phyloP scores from a whole-genome alignment of 1,139 yeast species.

The Yamadazyma friedrichii region DNA sequence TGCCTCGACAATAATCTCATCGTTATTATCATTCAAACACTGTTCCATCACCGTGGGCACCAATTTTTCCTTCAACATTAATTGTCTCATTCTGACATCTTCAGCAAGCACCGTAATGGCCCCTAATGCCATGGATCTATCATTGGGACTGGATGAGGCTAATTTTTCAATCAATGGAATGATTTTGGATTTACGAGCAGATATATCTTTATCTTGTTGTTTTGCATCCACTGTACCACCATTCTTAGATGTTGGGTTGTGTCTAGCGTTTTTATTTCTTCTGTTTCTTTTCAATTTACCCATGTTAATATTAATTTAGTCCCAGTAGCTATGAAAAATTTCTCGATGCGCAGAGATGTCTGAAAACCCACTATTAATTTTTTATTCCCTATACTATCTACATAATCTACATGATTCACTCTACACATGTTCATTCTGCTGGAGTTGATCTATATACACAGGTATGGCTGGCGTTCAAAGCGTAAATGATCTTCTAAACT shows the following conservation, averaged over 20 bases:
- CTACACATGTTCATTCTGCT: background rate
- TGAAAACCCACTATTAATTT: background rate
- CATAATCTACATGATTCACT: background rate
- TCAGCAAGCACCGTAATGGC: constrained; percentile 73
- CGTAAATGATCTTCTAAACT: too few relatives aligned
- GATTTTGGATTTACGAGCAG: constrained; percentile 54
- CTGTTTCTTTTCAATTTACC: constrained; percentile 75
- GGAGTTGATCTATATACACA: too few relatives aligned
- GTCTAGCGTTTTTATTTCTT: constrained; percentile 54
- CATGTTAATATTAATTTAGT: constrained; percentile 34
- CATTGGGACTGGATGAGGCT: constrained; percentile 63
- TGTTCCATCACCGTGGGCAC: constrained; percentile 63
- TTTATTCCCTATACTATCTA: too few relatives aligned
- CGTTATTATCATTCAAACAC: constrained; percentile 63
- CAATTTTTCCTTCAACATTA: constrained; percentile 69
- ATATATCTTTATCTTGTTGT: constrained; percentile 43
- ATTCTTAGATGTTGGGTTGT: constrained; percentile 42
- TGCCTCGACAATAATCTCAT: constrained; percentile 75
- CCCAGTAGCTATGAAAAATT: constrained; percentile 6
- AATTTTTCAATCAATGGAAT: constrained; percentile 68
- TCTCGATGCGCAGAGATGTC: constrained; percentile 5
- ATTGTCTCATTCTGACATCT: constrained; percentile 59
- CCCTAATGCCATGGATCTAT: constrained; percentile 73
- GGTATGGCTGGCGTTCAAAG: too few relatives aligned
- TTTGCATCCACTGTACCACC: constrained; percentile 15